A percentile compares a stretch with the other conserved stretches of the same genome.
Evolutionary conservation across 2,329 filamentous ascomycete species (phyloP).

Genomic region (Elsinoe arachidis): DNA sequence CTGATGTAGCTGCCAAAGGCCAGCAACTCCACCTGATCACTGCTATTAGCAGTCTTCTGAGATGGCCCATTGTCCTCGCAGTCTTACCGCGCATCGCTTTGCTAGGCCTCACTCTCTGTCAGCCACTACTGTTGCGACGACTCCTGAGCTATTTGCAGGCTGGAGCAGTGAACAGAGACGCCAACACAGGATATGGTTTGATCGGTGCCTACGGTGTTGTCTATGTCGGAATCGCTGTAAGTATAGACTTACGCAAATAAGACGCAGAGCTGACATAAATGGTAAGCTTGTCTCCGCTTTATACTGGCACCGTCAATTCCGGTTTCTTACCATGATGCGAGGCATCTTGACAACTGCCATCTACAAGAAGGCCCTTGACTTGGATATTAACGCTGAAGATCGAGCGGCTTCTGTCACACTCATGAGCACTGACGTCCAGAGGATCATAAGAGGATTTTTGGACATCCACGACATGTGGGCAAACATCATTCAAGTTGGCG

Average conservation of each 20-base stretch:
- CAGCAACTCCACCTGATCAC: neutral
- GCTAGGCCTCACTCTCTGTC: conserved; percentile 13
- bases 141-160: conserved; percentile 9
- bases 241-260: neutral
- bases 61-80: conserved; percentile 22
- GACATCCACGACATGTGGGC: conserved; percentile 14
- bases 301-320: conserved; percentile 3
- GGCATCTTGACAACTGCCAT: conserved; percentile 8
- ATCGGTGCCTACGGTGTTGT: conserved; percentile 28
- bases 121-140: conserved; percentile 11
- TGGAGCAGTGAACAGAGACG: neutral
- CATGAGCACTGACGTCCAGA: conserved; percentile 13
- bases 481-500: conserved; percentile 2
- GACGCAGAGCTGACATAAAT: neutral
- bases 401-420: conserved; percentile 6
- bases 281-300: neutral
- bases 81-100: conserved; percentile 19
- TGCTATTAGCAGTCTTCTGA: neutral
- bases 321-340: conserved; percentile 9
- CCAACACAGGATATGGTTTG: conserved; percentile 22
- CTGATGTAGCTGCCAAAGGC: neutral
- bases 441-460: neutral
- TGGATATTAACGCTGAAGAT: neutral
- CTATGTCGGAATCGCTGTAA: conserved; percentile 26
- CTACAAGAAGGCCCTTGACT: conserved; percentile 12